These are phyloP conservation scores for Magnusiomyces fungicola DNA, from an alignment of 1,139 yeast genomes.

Conservation along the genomic window DNA sequence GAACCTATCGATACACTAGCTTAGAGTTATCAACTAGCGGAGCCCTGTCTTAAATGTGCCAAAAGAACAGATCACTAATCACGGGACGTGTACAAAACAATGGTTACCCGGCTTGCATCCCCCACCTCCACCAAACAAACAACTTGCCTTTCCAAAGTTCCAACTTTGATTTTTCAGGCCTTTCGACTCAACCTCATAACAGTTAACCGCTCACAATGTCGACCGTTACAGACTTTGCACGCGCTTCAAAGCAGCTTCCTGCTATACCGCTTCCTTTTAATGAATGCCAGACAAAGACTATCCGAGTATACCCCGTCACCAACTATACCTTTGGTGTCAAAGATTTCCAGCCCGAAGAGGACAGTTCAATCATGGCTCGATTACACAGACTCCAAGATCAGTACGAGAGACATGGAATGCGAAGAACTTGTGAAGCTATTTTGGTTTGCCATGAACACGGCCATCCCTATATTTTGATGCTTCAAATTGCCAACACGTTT, in stretches of 20 bases:
- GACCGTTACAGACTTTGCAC: slow-evolving; percentile 23
- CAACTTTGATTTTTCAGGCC: too few relatives aligned
- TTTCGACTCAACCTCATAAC: too few relatives aligned
- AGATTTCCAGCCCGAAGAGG: slow-evolving; percentile 31
- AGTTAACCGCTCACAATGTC: slow-evolving; percentile 20
- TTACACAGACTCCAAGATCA: slow-evolving; percentile 28
- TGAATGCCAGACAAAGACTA: slow-evolving; percentile 22
- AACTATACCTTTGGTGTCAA: slow-evolving; percentile 32
- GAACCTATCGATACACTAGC: too few relatives aligned
- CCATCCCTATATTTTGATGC: slow-evolving; percentile 32
- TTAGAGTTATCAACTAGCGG: too few relatives aligned
- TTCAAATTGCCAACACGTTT: slow-evolving; percentile 29
- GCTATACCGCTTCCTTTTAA: slow-evolving; percentile 20
- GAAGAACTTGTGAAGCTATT: slow-evolving; percentile 33
- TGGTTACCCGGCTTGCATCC: too few relatives aligned
- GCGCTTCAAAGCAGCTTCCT: slow-evolving; percentile 23
- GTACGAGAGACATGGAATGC: slow-evolving; percentile 34
- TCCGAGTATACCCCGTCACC: slow-evolving; percentile 30
- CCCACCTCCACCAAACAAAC: too few relatives aligned
- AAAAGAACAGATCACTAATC: too few relatives aligned
- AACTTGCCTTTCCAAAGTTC: too few relatives aligned
- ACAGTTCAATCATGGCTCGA: slow-evolving; percentile 27
- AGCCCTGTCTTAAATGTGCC: too few relatives aligned
- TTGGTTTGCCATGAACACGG: slow-evolving; percentile 33
- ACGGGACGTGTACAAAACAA: too few relatives aligned